A percentile compares a stretch with the other conserved stretches of the same genome.
These are phyloP conservation scores for Terana coerulea DNA, from an alignment of 768 basidiomycete species.

Conservation along the genomic window DNA sequence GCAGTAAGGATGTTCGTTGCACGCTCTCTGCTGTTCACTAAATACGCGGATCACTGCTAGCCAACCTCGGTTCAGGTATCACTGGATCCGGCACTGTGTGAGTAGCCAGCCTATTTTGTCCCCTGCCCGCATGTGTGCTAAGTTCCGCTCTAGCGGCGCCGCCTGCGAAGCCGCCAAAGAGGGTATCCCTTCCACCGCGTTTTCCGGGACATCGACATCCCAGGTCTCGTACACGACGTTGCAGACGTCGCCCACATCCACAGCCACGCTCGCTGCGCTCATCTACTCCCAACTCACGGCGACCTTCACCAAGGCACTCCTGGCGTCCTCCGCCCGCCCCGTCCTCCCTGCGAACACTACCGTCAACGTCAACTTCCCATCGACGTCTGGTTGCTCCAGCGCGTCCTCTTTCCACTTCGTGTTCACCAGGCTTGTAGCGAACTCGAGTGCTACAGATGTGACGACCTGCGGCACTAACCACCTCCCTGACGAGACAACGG, in stretches of 20 bases:
- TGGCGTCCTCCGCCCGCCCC: slow-evolving; percentile 20
- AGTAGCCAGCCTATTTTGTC: slow-evolving; percentile 2
- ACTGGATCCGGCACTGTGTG: slow-evolving; percentile 27
- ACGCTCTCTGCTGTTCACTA: not conserved
- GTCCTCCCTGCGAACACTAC: slow-evolving; percentile 29
- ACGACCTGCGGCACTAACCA: slow-evolving; percentile 28
- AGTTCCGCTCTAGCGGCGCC: slow-evolving; percentile 36
- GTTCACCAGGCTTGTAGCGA: slow-evolving; percentile 27
- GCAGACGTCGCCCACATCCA: slow-evolving; percentile 28
- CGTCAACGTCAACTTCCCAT: slow-evolving; percentile 35
- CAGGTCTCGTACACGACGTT: slow-evolving; percentile 52
- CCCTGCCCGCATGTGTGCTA: not conserved
- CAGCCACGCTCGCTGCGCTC: slow-evolving; percentile 34
- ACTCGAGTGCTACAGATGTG: slow-evolving; percentile 26
- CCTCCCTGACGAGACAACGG: slow-evolving; percentile 29
- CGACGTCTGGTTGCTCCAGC: slow-evolving; percentile 22
- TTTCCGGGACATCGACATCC: slow-evolving; percentile 39
- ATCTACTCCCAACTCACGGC: slow-evolving; percentile 42
- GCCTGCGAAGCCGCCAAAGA: slow-evolving; percentile 44
- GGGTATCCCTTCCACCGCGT: slow-evolving; percentile 49
- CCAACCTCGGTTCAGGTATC: slow-evolving; percentile 23
- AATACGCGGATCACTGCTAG: not conserved
- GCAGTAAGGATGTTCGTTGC: slow-evolving; percentile 12
- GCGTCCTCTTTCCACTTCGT: slow-evolving; percentile 28
- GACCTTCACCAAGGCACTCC: slow-evolving; percentile 32